Evolutionary conservation across 176 grass and related monocot genomes (phyloP).

Genomic region (Musa schizocarpa): DNA sequence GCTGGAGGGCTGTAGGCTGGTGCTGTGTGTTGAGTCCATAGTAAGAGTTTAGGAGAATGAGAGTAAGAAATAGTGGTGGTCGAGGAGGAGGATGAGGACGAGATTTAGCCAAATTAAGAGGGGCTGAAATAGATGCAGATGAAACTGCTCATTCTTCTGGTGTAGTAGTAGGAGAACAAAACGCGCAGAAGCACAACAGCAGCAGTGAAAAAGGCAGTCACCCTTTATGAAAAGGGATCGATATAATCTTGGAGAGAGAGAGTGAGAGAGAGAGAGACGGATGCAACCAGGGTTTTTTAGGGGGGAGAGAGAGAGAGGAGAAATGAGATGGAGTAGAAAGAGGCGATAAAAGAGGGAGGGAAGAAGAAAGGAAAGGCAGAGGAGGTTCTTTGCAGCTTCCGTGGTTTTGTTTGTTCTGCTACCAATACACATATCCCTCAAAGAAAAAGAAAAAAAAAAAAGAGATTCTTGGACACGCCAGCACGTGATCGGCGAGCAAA

Average conservation of each 20-base stretch:
- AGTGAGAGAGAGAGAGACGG: too few relatives aligned
- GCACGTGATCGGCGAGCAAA: background rate
- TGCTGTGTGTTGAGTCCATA: background rate
- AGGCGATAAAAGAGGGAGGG: background rate
- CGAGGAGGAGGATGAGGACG: too few relatives aligned
- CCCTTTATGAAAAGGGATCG: background rate
- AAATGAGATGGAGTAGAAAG: background rate
- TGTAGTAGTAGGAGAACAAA: background rate
- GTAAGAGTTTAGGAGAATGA: background rate
- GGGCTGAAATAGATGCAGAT: background rate
- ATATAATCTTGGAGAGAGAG: background rate
- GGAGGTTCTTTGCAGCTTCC: constrained; percentile 2
- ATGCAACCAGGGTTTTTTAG: too few relatives aligned
- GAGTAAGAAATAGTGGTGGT: background rate
- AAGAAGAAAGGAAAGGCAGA: background rate
- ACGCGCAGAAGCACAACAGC: background rate
- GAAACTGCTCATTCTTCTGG: background rate
- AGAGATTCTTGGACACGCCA: background rate
- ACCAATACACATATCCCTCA: too few relatives aligned
- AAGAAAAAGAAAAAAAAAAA: background rate
- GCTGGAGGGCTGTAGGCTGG: background rate
- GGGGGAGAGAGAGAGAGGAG: background rate
- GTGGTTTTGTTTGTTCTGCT: background rate
- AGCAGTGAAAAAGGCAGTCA: background rate
- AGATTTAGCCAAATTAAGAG: background rate